phyloP scores from a whole-genome alignment of 2,329 filamentous ascomycete genomes.

The Alternaria infectoria region DNA sequence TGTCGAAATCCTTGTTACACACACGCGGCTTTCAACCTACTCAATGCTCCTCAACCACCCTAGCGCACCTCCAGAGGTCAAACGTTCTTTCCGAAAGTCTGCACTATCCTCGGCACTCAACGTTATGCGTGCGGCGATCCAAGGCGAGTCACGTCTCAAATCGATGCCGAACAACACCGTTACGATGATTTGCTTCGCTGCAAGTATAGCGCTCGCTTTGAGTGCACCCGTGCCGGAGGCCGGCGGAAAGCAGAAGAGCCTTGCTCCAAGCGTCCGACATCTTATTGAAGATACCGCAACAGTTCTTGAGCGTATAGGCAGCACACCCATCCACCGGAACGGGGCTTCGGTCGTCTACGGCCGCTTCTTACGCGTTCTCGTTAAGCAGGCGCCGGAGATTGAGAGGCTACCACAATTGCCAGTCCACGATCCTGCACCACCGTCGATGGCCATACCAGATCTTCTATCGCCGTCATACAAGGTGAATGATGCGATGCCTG shows the following conservation, averaged over 20 bases:
- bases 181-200: slow-evolving; percentile 78
- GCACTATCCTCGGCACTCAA: slow-evolving; percentile 76
- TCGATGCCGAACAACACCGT: slow-evolving; percentile 82
- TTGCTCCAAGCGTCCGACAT: slow-evolving; percentile 44
- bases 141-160: slow-evolving; percentile 71
- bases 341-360: slow-evolving; percentile 69
- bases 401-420: slow-evolving; percentile 1
- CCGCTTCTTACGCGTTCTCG: slow-evolving; percentile 58
- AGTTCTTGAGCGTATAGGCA: slow-evolving; percentile 72
- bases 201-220: slow-evolving; percentile 58
- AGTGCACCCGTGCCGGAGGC: slow-evolving; percentile 34
- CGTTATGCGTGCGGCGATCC: slow-evolving; percentile 74
- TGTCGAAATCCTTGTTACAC: slow-evolving; percentile 74
- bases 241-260: slow-evolving; percentile 29
- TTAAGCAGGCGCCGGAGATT: slow-evolving; percentile 37
- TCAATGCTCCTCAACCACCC: slow-evolving; percentile 77
- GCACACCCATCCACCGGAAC: slow-evolving; percentile 68
- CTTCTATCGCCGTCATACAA: slow-evolving; percentile 9
- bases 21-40: slow-evolving; percentile 77
- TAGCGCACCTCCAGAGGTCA: slow-evolving; percentile 72
- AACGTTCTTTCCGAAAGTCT: slow-evolving; percentile 74
- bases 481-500: slow-evolving; percentile 7
- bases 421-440: slow-evolving; percentile 8
- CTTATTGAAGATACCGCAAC: slow-evolving; percentile 69
- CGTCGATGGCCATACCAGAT: slow-evolving; percentile 15